Base-by-base conservation (phyloP, 2,329 filamentous ascomycete species). In the Xylaria arbuscula region DNA sequence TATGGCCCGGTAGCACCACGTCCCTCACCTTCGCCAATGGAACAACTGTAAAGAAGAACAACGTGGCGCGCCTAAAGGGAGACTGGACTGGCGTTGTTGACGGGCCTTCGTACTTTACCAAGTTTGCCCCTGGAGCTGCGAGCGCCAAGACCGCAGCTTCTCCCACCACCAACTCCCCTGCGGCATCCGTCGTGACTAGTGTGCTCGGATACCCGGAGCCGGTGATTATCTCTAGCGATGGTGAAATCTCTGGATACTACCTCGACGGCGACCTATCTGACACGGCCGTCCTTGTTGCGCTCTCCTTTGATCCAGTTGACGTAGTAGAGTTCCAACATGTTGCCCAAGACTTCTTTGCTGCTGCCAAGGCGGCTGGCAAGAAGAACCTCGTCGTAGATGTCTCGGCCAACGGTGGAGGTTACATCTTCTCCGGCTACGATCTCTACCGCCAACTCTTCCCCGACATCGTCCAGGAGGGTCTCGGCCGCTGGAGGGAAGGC, bases 361-460 rank as follows among this genome's bases (percentile, higher is more conserved):
- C 70, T 3, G 75, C 76, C 36, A 82, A 83, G 57, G 78, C 81
- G 34, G 83, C 80, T 5, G 85, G 84, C 45, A 88, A 87, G 79
- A 88, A 80, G 66, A 88, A 87, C 74, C 80, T 88, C 0, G 83
- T 88, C 38, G 80, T 88, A 34, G 87, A 89, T 69, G 78, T 89
- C 5, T 83, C 81, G 2, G 83, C 83, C n/a, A 88, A 88, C 64
- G 84, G 82, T 1, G 86, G 86, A 42, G 86, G 87, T 9, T 83
- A 81, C 13, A 85, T 88, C 53, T 78, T 87, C 50, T 81, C 85
- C 42, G 86, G 84, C 13, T 86, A 87, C 72, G 86, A 88, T 71
- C 79, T 88, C 22, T 88, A 88, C 80, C 85, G 85, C 68, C 72
- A 82, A 63, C 78, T 88, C 0, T 88, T 88, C 79, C 86, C 86